Evolutionary conservation across 176 grass and related monocot genomes (phyloP).

Genomic region (Echinochloa phyllopogon): DNA sequence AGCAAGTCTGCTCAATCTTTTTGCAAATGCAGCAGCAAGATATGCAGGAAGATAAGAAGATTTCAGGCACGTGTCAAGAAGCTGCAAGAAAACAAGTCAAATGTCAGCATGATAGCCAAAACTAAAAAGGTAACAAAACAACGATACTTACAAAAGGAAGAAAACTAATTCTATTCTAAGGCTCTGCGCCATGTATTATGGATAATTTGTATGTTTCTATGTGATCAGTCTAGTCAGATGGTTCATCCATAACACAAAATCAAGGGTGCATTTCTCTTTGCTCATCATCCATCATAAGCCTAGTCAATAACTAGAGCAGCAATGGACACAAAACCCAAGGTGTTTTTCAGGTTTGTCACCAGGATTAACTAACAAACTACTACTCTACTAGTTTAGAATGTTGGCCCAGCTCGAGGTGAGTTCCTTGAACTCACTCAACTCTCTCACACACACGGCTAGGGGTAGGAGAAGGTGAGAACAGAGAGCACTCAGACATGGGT

Average conservation of each 20-base stretch:
- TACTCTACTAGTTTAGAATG: not conserved
- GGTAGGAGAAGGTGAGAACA: too few relatives aligned
- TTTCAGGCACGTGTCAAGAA: slow-evolving; percentile 91
- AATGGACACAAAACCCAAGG: not conserved
- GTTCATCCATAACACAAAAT: not conserved
- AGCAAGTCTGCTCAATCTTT: slow-evolving; percentile 91
- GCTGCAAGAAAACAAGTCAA: slow-evolving; percentile 60
- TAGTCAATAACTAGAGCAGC: not conserved
- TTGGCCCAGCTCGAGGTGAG: too few relatives aligned
- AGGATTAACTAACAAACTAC: slow-evolving; percentile 24
- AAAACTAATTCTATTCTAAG: slow-evolving; percentile 9
- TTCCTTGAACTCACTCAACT: too few relatives aligned
- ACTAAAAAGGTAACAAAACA: not conserved
- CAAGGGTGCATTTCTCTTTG: slow-evolving; percentile 2
- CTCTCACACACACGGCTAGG: too few relatives aligned
- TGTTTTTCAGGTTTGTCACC: slow-evolving; percentile 10
- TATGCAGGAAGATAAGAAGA: slow-evolving; percentile 89
- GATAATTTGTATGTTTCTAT: not conserved
- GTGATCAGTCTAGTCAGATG: not conserved
- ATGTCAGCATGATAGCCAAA: slow-evolving; percentile 29
- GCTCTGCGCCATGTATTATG: not conserved
- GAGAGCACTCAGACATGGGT: too few relatives aligned
- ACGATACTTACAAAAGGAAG: not conserved
- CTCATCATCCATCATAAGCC: not conserved
- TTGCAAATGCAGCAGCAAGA: slow-evolving; percentile 92